Conservation (phyloP, 2,329 filamentous ascomycete species). For the Talaromyces sp. region DNA sequence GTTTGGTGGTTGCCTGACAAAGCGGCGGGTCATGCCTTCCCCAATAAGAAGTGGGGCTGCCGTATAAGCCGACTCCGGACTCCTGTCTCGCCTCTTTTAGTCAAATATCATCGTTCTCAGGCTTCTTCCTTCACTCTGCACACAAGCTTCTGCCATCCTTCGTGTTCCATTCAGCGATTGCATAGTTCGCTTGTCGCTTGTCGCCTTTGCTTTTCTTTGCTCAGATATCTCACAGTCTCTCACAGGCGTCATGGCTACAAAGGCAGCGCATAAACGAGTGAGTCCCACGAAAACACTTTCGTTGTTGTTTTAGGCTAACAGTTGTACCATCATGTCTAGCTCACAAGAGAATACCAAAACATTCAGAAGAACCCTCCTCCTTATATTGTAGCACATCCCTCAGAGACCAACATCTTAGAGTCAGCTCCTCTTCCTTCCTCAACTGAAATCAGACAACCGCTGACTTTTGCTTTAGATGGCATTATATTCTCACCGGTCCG, state of each 20-base stretch:
- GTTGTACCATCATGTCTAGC: constrained; percentile 31
- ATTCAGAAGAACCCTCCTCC: constrained; percentile 76
- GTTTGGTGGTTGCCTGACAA: not conserved
- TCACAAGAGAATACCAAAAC: constrained; percentile 62
- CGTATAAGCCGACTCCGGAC: not conserved
- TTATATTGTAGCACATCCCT: constrained; percentile 84
- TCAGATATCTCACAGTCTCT: not conserved
- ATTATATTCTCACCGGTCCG: constrained; percentile 92
- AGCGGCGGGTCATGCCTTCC: not conserved
- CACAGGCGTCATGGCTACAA: constrained; percentile 60
- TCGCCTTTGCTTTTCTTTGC: not conserved
- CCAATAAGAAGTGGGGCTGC: not conserved
- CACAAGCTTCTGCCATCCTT: not conserved
- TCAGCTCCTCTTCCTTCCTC: constrained; percentile 40
- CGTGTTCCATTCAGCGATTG: not conserved
- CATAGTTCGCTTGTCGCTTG: not conserved
- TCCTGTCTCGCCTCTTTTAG: not conserved
- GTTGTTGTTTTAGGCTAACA: not conserved
- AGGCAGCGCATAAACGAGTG: constrained; percentile 69
- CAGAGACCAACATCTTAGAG: constrained; percentile 88
- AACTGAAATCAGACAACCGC: not conserved
- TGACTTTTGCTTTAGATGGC: constrained; percentile 60
- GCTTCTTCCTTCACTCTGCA: not conserved
- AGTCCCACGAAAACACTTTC: constrained; percentile 26
- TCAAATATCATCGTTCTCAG: not conserved